These are phyloP conservation scores for Candida dendrica DNA, from an alignment of 805 yeast species.

Conservation along the genomic window DNA sequence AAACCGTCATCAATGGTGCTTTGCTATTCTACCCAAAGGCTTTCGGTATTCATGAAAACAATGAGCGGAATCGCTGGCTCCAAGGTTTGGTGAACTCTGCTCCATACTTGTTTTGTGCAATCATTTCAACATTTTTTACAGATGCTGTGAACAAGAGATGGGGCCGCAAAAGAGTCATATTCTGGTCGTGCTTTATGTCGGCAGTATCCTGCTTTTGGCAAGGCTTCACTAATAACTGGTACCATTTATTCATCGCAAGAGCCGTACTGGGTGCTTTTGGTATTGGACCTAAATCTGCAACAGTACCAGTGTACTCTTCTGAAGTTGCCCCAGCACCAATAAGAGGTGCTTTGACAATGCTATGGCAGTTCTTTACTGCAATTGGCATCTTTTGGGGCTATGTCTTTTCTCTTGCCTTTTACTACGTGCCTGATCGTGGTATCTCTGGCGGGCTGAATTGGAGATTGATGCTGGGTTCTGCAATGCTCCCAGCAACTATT, in stretches of 20 bases:
- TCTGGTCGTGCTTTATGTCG: slow-evolving; percentile 56
- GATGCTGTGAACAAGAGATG: slow-evolving; percentile 48
- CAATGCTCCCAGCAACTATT: slow-evolving; percentile 57
- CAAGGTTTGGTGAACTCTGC: slow-evolving; percentile 63
- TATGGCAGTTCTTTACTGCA: slow-evolving; percentile 73
- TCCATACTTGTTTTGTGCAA: slow-evolving; percentile 60
- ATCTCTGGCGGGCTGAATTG: slow-evolving; percentile 44
- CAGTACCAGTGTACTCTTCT: slow-evolving; percentile 67
- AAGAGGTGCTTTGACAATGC: slow-evolving; percentile 64
- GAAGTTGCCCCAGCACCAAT: slow-evolving; percentile 57
- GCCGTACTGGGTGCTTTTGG: slow-evolving; percentile 56
- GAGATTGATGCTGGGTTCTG: slow-evolving; percentile 67
- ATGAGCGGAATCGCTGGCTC: slow-evolving; percentile 45
- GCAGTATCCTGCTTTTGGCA: slow-evolving; percentile 64
- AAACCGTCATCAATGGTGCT: slow-evolving; percentile 70
- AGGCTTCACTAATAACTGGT: slow-evolving; percentile 55
- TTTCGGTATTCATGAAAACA: slow-evolving; percentile 42
- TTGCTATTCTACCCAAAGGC: slow-evolving; percentile 49
- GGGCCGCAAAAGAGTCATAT: slow-evolving; percentile 64
- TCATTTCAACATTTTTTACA: slow-evolving; percentile 56
- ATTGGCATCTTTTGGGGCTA: slow-evolving; percentile 71
- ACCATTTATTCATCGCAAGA: slow-evolving; percentile 60
- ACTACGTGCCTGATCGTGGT: slow-evolving; percentile 35
- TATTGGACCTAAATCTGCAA: slow-evolving; percentile 66
- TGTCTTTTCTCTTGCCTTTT: slow-evolving; percentile 57